These are phyloP conservation scores for Neoboletus brunneissimus DNA, from an alignment of 768 basidiomycete species.

Conservation along the genomic window DNA sequence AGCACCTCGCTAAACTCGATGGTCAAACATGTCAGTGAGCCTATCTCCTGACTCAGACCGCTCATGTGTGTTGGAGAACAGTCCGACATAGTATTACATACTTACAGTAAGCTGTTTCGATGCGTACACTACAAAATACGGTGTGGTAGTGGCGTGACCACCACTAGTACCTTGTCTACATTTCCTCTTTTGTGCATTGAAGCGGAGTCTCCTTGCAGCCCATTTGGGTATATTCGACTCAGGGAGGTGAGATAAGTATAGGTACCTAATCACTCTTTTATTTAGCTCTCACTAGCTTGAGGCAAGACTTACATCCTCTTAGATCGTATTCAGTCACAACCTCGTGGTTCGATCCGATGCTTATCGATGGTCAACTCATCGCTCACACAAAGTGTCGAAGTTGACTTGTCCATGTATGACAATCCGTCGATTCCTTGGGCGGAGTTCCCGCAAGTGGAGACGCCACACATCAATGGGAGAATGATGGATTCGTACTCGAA, in stretches of 20 bases:
- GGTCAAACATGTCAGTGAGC: neutral
- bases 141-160: too few relatives aligned
- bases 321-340: neutral
- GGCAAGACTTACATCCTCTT: neutral
- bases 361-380: neutral
- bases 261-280: neutral
- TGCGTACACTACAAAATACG: neutral
- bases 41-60: neutral
- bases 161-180: neutral
- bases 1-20: neutral
- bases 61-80: neutral
- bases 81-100: neutral
- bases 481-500: neutral
- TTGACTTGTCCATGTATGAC: too few relatives aligned
- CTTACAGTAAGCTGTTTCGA: neutral
- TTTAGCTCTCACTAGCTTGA: neutral
- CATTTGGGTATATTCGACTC: neutral
- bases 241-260: neutral
- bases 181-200: neutral
- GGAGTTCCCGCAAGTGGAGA: too few relatives aligned
- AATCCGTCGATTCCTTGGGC: neutral
- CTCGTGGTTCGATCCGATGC: neutral
- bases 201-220: neutral
- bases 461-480: neutral
- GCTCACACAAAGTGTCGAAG: neutral